Percentiles rank a stretch among this genome's conserved stretches.
phyloP scores from a whole-genome alignment of 2,329 filamentous ascomycete species.

The Fusarium continuum region DNA sequence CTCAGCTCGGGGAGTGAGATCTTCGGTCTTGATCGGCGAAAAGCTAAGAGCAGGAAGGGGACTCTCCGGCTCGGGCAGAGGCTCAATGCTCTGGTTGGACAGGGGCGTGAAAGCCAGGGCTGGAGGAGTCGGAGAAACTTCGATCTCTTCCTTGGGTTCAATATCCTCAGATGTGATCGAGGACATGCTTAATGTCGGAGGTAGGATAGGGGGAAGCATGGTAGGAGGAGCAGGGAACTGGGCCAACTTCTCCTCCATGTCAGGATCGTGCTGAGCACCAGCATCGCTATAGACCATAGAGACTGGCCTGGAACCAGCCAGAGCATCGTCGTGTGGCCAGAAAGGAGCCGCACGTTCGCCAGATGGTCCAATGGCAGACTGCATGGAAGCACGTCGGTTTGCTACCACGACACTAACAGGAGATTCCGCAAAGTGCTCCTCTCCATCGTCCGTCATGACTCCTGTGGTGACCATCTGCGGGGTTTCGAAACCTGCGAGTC shows the following conservation, averaged over 20 bases:
- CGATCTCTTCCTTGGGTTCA: conserved; percentile 54
- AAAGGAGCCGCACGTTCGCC: conserved; percentile 37
- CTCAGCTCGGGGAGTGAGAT: conserved; percentile 43
- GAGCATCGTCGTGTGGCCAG: conserved; percentile 43
- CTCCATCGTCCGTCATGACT: conserved; percentile 17
- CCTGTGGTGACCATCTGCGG: conserved; percentile 12
- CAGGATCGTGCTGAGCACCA: conserved; percentile 60
- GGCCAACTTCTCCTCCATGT: conserved; percentile 62
- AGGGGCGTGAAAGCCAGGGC: conserved; percentile 48
- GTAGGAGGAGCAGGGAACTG: conserved; percentile 65
- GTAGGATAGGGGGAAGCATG: conserved; percentile 48
- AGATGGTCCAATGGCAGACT: conserved; percentile 51
- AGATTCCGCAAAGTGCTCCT: conserved; percentile 34
- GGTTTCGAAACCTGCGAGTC: conserved; percentile 15
- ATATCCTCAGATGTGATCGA: conserved; percentile 56
- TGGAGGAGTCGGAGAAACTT: conserved; percentile 44
- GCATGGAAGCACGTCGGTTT: conserved; percentile 54
- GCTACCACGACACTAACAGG: conserved; percentile 43
- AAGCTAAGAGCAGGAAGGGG: conserved; percentile 49
- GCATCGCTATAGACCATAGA: conserved; percentile 64
- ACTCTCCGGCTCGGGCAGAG: conserved; percentile 49
- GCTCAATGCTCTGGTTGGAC: conserved; percentile 53
- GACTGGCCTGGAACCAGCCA: conserved; percentile 52
- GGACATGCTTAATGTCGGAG: conserved; percentile 55
- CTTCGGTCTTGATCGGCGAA: conserved; percentile 52